Evolutionary conservation across 2,329 filamentous ascomycete species (phyloP).

Genomic region (Microdochium paspali): DNA sequence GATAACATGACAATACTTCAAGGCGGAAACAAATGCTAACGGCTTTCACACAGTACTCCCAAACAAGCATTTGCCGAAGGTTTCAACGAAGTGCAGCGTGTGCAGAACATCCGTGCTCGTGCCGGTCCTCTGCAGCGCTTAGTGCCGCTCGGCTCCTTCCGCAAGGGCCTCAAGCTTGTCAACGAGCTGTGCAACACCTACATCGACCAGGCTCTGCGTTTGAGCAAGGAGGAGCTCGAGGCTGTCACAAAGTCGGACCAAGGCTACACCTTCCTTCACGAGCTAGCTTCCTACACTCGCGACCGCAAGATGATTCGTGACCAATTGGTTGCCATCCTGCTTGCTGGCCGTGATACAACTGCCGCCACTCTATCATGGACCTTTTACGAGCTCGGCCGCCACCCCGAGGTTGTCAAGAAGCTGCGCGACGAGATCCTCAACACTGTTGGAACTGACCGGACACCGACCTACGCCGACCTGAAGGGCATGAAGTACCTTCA

Average conservation of each 20-base stretch:
- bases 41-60: constrained; percentile 31
- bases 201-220: constrained; percentile 62
- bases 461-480: constrained; percentile 68
- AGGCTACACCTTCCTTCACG: constrained; percentile 78
- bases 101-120: constrained; percentile 59
- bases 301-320: constrained; percentile 66
- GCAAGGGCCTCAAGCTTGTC: constrained; percentile 54
- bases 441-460: constrained; percentile 51
- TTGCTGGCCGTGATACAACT: constrained; percentile 84
- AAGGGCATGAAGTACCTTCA: constrained; percentile 82
- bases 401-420: constrained; percentile 57
- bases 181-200: constrained; percentile 70
- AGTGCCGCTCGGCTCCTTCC: constrained; percentile 57
- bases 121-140: constrained; percentile 53
- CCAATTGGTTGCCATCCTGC: constrained; percentile 71
- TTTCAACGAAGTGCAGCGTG: constrained; percentile 69
- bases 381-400: constrained; percentile 69
- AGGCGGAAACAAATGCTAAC: not conserved
- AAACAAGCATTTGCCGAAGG: constrained; percentile 66
- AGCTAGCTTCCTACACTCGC: constrained; percentile 71
- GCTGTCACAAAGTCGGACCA: constrained; percentile 62
- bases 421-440: constrained; percentile 65
- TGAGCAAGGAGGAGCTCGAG: constrained; percentile 63
- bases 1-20: not conserved
- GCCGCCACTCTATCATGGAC: constrained; percentile 73